Evolutionary conservation across 768 basidiomycete species (phyloP).

Genomic region (Auricularia sp.): DNA sequence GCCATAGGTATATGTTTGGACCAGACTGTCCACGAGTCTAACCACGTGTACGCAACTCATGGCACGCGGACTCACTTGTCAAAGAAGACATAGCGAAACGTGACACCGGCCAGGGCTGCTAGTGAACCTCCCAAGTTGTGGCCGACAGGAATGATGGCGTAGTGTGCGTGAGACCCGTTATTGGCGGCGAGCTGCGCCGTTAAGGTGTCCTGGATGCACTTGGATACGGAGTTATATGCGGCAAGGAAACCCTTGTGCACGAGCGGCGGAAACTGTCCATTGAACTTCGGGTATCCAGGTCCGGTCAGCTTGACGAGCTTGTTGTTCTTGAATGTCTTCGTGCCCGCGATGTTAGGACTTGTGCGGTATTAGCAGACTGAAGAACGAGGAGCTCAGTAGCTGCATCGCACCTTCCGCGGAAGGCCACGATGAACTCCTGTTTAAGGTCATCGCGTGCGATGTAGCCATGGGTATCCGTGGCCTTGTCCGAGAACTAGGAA

Average conservation of each 20-base stretch:
- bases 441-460: slow-evolving; percentile 35
- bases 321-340: not conserved
- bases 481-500: slow-evolving; percentile 29
- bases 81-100: not conserved
- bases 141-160: not conserved
- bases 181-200: slow-evolving; percentile 21
- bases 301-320: not conserved
- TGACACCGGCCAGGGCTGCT: not conserved
- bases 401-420: slow-evolving; percentile 32
- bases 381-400: not conserved
- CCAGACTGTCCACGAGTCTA: not conserved
- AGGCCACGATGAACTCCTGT: slow-evolving; percentile 37
- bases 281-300: not conserved
- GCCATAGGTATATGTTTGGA: not conserved
- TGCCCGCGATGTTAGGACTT: not conserved
- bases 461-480: slow-evolving; percentile 39
- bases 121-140: not conserved
- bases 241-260: slow-evolving; percentile 42
- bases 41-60: not conserved
- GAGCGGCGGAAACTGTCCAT: slow-evolving; percentile 19
- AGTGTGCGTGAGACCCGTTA: not conserved
- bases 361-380: not conserved
- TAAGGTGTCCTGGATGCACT: slow-evolving; percentile 29
- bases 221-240: slow-evolving; percentile 37
- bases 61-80: not conserved